Evolutionary conservation across 805 yeast genomes (phyloP).

Genomic region (Ogataea kodamae): DNA sequence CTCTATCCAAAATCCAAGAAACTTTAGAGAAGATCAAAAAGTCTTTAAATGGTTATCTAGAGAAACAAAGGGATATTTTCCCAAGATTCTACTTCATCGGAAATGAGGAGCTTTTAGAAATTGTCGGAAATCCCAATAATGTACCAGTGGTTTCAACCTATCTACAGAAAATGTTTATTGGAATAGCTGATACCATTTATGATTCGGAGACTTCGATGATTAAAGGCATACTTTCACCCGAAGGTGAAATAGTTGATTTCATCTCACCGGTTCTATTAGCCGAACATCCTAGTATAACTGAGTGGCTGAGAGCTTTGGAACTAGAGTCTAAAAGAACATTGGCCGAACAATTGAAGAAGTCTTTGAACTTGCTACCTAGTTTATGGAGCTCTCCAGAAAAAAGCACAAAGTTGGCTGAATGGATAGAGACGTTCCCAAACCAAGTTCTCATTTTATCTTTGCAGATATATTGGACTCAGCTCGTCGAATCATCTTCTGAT

Average conservation of each 20-base stretch:
- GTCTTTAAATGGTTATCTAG: conserved; percentile 74
- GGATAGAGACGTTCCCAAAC: conserved; percentile 44
- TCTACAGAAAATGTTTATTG: conserved; percentile 68
- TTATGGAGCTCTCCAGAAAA: conserved; percentile 15
- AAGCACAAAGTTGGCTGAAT: conserved; percentile 21
- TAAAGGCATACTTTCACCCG: conserved; percentile 52
- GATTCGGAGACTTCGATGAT: conserved; percentile 27
- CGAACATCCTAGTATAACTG: conserved; percentile 44
- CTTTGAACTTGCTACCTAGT: conserved; percentile 21
- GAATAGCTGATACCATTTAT: conserved; percentile 44
- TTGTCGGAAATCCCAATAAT: conserved; percentile 64
- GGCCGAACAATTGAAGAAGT: conserved; percentile 35
- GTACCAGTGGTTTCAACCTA: conserved; percentile 49
- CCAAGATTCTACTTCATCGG: conserved; percentile 87
- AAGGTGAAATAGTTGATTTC: conserved; percentile 57
- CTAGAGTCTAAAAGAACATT: conserved; percentile 47
- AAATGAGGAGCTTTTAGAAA: conserved; percentile 81
- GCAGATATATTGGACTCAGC: conserved; percentile 55
- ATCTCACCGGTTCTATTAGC: conserved; percentile 40
- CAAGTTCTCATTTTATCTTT: conserved; percentile 55
- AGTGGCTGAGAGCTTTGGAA: conserved; percentile 65
- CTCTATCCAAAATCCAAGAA: conserved; percentile 50
- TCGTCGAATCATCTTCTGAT: conserved; percentile 30
- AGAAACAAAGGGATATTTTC: conserved; percentile 69
- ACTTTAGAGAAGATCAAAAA: conserved; percentile 56